Percentiles rank a stretch among this genome's conserved stretches.
Conservation (phyloP, 1,284 basidiomycete species). For the Cutaneotrichosporon dermatis region DNA sequence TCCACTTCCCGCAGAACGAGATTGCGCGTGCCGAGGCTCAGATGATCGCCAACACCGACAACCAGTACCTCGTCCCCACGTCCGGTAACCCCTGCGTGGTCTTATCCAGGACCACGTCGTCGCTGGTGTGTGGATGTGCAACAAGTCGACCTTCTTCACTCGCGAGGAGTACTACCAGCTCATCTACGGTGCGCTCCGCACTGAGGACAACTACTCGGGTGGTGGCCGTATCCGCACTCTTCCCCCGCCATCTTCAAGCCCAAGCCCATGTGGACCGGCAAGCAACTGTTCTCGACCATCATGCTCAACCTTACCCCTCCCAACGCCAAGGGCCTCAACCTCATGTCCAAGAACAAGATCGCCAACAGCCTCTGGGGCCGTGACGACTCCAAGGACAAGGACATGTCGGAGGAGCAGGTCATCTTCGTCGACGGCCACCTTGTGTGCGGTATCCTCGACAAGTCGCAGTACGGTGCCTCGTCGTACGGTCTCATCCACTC, state of each 20-base stretch:
- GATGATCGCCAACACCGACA: conserved; percentile 96
- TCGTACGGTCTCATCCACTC: conserved; percentile 97
- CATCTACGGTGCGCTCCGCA: conserved; percentile 88
- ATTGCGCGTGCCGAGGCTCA: conserved; percentile 87
- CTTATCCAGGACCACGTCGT: conserved; percentile 99
- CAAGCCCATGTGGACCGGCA: conserved; percentile 89
- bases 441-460: conserved; percentile 89
- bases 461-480: conserved; percentile 93
- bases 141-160: conserved; percentile 89
- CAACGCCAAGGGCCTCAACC: conserved; percentile 75
- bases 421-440: conserved; percentile 91
- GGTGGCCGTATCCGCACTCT: conserved; percentile 71
- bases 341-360: conserved; percentile 82
- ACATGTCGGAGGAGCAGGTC: conserved; percentile 72
- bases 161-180: conserved; percentile 96
- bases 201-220: conserved; percentile 72
- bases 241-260: conserved; percentile 93
- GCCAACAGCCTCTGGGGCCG: conserved; percentile 72
- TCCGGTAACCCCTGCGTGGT: conserved; percentile 94
- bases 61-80: conserved; percentile 97
- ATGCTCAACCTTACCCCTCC: conserved; percentile 85
- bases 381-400: conserved; percentile 42
- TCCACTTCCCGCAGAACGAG: conserved; percentile 90
- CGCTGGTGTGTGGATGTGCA: conserved; percentile 98
- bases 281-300: conserved; percentile 93